These are phyloP conservation scores for Metrosideros polymorpha DNA, from an alignment of 441 rosid species.

Conservation along the genomic window DNA sequence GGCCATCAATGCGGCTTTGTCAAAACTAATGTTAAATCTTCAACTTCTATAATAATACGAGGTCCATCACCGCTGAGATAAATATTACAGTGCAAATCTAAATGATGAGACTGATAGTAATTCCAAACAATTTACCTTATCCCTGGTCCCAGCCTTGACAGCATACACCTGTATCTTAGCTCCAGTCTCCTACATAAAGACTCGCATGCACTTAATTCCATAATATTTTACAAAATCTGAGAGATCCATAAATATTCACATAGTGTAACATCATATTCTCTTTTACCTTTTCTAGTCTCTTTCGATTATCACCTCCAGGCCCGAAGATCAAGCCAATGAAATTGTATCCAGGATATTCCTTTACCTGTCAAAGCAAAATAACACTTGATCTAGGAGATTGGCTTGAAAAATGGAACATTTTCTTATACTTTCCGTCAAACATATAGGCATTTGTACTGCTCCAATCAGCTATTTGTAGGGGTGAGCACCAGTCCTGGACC, in stretches of 20 bases:
- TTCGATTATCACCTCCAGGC: constrained; percentile 68
- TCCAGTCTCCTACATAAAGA: constrained; percentile 59
- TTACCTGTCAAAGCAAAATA: constrained; percentile 40
- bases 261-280: background rate
- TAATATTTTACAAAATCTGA: background rate
- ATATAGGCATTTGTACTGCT: background rate
- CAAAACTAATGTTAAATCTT: background rate
- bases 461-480: background rate
- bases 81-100: background rate
- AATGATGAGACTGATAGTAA: background rate
- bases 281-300: constrained; percentile 63
- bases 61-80: background rate
- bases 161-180: constrained; percentile 63
- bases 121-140: constrained; percentile 40
- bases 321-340: constrained; percentile 70
- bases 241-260: background rate
- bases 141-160: constrained; percentile 38
- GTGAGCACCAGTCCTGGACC: background rate
- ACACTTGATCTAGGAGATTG: background rate
- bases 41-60: background rate
- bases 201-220: background rate
- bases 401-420: background rate
- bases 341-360: constrained; percentile 62
- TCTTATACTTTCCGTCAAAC: background rate
- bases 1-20: background rate